phyloP scores from a whole-genome alignment of 176 grass and related monocot genomes.

The Cenchrus fungigraminus region DNA sequence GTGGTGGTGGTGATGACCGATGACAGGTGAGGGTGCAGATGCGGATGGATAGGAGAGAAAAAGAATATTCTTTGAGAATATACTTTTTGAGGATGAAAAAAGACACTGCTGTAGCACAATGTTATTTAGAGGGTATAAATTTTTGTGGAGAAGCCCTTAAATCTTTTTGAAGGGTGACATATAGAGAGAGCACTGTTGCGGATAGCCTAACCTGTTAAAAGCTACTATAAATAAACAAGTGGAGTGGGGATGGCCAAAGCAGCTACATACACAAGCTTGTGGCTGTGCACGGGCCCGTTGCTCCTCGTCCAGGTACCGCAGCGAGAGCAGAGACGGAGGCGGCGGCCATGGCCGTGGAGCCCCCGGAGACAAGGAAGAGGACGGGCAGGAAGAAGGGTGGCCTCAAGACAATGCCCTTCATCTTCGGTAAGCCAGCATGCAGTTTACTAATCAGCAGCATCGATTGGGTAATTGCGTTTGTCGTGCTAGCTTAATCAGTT shows the following conservation, averaged over 20 bases:
- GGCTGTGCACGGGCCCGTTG: not conserved
- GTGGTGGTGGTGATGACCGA: too few species aligned
- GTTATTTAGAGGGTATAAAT: too few species aligned
- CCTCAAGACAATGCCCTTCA: conserved; percentile 84
- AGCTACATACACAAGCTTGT: not conserved
- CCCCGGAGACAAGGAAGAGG: not conserved
- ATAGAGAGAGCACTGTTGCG: too few species aligned
- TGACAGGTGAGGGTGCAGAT: too few species aligned
- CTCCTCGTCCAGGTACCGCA: not conserved
- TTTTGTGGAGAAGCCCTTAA: too few species aligned
- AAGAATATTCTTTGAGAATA: too few species aligned
- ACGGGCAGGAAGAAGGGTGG: conserved; percentile 58
- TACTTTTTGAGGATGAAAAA: too few species aligned
- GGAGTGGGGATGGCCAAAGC: not conserved
- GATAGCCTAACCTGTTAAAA: too few species aligned
- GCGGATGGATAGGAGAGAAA: too few species aligned
- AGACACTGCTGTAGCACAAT: too few species aligned
- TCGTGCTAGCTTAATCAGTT: not conserved
- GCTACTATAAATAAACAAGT: conserved; percentile 39
- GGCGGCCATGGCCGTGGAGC: conserved; percentile 38
- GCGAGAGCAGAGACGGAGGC: not conserved
- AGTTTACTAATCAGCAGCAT: not conserved
- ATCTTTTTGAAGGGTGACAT: too few species aligned
- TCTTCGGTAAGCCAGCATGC: conserved; percentile 58
- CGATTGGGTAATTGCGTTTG: not conserved